These are phyloP conservation scores for Podila epicladia DNA, from an alignment of 192 early-diverging fungal genomes.

Conservation along the genomic window DNA sequence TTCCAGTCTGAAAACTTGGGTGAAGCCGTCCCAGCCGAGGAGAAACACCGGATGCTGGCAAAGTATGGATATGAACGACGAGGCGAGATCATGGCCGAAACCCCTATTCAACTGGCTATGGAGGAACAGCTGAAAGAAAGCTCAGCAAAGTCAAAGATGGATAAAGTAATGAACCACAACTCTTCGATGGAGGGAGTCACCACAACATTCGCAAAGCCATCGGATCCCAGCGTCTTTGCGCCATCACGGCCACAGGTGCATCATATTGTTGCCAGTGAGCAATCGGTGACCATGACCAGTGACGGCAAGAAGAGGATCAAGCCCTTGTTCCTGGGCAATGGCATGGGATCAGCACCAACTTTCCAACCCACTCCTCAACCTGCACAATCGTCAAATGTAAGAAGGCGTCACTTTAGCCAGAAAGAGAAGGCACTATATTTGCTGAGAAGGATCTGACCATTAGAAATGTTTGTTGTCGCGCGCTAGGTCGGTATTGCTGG, in stretches of 20 bases:
- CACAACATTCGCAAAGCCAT: slow-evolving; percentile 16
- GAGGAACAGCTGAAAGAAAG: slow-evolving; percentile 63
- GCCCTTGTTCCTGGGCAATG: slow-evolving; percentile 68
- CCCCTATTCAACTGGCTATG: slow-evolving; percentile 68
- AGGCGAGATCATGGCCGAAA: slow-evolving; percentile 65
- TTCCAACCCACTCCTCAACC: slow-evolving; percentile 5
- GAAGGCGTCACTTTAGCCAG: background rate
- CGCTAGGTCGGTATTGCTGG: background rate
- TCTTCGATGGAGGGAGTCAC: slow-evolving; percentile 46
- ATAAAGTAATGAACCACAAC: slow-evolving; percentile 35
- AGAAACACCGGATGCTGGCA: slow-evolving; percentile 62
- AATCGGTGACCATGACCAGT: slow-evolving; percentile 74
- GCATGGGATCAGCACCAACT: slow-evolving; percentile 36
- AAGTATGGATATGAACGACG: slow-evolving; percentile 59
- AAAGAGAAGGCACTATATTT: no score
- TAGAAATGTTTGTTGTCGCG: background rate
- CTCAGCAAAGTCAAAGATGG: slow-evolving; percentile 32
- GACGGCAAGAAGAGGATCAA: slow-evolving; percentile 89
- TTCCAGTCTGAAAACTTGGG: slow-evolving; percentile 80
- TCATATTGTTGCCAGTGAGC: slow-evolving; percentile 45
- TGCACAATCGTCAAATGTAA: slow-evolving; percentile 2
- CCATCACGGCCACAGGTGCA: slow-evolving; percentile 15
- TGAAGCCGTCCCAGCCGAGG: slow-evolving; percentile 64
- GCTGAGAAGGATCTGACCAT: background rate
- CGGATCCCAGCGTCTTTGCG: slow-evolving; percentile 29